Percentiles rank a stretch among this genome's conserved stretches.
These are phyloP conservation scores for Blastomyces parvus DNA, from an alignment of 2,329 filamentous ascomycete genomes.

Conservation along the genomic window DNA sequence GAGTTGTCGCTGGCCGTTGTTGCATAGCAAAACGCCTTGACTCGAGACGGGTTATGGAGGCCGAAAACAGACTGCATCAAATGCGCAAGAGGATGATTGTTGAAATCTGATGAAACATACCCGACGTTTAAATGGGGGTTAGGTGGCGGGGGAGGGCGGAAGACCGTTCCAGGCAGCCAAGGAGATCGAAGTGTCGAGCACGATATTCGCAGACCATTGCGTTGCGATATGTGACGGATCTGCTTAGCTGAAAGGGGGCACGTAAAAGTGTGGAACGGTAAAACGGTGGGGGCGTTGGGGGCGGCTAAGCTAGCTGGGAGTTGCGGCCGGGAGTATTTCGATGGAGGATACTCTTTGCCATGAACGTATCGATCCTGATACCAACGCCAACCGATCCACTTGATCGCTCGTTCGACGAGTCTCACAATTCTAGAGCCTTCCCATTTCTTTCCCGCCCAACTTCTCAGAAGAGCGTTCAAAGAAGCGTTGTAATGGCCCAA, in stretches of 20 bases:
- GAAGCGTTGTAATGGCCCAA: constrained; percentile 21
- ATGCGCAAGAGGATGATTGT: constrained; percentile 93
- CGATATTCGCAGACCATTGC: constrained; percentile 87
- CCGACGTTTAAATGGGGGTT: constrained; percentile 78
- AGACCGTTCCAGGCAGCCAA: constrained; percentile 76
- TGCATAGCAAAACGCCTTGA: constrained; percentile 87
- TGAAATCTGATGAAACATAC: constrained; percentile 97
- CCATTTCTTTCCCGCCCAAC: constrained; percentile 68
- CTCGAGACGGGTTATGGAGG: constrained; percentile 62
- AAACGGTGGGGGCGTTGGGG: constrained; percentile 81
- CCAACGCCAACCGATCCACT: constrained; percentile 70
- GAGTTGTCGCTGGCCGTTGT: constrained; percentile 88
- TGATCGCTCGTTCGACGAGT: constrained; percentile 74
- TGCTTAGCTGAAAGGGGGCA: constrained; percentile 85
- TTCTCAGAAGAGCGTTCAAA: constrained; percentile 33
- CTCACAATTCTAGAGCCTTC: constrained; percentile 80
- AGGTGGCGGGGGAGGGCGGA: constrained; percentile 74
- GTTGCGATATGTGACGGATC: constrained; percentile 86
- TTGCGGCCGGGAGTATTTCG: constrained; percentile 61
- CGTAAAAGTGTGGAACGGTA: constrained; percentile 97
- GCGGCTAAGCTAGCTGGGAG: constrained; percentile 64
- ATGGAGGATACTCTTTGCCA: constrained; percentile 46
- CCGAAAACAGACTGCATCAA: constrained; percentile 99
- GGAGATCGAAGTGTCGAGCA: constrained; percentile 76
- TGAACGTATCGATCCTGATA: constrained; percentile 71